These are phyloP conservation scores for Eucalyptus tenuipes DNA, from an alignment of 345 rosid genomes.

Conservation along the genomic window DNA sequence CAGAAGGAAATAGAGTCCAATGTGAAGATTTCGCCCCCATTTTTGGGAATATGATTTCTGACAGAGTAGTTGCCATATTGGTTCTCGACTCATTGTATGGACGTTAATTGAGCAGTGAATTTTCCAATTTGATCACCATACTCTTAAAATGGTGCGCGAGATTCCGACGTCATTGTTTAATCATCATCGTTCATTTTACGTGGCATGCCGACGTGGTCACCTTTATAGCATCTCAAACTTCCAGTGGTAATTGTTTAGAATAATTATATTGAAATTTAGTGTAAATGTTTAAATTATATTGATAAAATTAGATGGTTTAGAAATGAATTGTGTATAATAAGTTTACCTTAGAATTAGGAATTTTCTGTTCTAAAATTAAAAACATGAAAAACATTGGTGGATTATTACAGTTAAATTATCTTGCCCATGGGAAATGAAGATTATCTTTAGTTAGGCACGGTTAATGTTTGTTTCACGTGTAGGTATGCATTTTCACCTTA, in stretches of 20 bases:
- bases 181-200: rapidly evolving
- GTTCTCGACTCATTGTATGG: not conserved
- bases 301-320: not conserved
- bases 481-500: not conserved
- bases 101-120: not conserved
- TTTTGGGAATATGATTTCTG: not conserved
- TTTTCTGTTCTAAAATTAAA: not conserved
- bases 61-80: rapidly evolving
- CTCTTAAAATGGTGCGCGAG: rapidly evolving
- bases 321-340: not conserved
- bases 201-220: rapidly evolving
- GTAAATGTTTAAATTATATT: not conserved
- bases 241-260: rapidly evolving
- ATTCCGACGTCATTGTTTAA: rapidly evolving
- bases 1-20: not conserved
- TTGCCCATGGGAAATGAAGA: not conserved
- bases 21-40: not conserved
- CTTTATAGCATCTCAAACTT: not conserved
- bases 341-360: not conserved
- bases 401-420: not conserved
- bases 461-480: not conserved
- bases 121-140: not conserved
- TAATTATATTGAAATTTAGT: not conserved
- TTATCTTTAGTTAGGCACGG: not conserved
- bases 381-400: not conserved